phyloP scores from a whole-genome alignment of 2,329 filamentous ascomycete species.

The Sporothrix euskadiensis region DNA sequence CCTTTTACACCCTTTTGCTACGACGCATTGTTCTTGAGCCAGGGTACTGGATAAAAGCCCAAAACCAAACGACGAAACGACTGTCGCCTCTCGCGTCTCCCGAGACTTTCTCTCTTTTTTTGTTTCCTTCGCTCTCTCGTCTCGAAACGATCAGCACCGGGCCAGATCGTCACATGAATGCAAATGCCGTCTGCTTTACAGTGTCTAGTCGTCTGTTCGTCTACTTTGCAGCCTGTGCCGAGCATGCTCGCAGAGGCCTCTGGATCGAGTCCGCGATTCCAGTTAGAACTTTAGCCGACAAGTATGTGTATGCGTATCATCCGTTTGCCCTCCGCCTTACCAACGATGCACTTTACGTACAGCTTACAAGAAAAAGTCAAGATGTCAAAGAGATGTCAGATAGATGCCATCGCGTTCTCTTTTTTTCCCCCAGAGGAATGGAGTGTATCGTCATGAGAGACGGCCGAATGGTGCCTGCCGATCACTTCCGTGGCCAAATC shows the following conservation, averaged over 20 bases:
- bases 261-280: neutral
- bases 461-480: conserved; percentile 5
- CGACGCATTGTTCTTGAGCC: conserved; percentile 2
- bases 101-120: neutral
- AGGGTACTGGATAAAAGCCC: neutral
- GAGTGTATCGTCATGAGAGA: conserved; percentile 10
- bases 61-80: neutral
- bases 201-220: neutral
- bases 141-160: conserved; percentile 16
- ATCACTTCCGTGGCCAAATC: neutral
- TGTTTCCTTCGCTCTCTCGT: neutral
- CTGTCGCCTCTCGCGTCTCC: conserved; percentile 1
- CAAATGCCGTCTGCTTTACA: neutral
- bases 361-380: neutral
- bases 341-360: neutral
- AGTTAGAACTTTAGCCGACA: neutral
- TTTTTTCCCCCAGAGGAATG: neutral
- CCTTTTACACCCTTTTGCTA: neutral
- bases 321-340: neutral
- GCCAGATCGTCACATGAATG: conserved; percentile 5
- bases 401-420: neutral
- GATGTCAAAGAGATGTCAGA: neutral
- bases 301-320: neutral
- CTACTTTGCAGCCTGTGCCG: neutral
- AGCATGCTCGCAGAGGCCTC: neutral